These are phyloP conservation scores for Fusarium staphyleae DNA, from an alignment of 2,329 filamentous ascomycete species.

Conservation along the genomic window DNA sequence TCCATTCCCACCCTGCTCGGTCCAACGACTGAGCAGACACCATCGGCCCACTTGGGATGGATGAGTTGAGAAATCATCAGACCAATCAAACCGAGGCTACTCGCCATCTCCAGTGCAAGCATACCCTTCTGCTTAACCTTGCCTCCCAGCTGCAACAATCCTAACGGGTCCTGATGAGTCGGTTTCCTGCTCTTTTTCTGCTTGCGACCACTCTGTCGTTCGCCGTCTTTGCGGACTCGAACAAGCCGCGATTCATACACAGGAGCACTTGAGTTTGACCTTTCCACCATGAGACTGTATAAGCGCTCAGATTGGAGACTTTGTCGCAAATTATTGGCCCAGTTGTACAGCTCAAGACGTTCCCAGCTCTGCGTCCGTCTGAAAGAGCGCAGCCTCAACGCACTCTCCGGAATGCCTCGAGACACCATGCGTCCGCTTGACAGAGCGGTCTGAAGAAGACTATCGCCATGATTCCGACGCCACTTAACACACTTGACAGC, in stretches of 20 bases:
- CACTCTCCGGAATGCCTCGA: slow-evolving; percentile 25
- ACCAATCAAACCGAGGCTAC: slow-evolving; percentile 76
- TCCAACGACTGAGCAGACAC: slow-evolving; percentile 29
- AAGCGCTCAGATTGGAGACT: slow-evolving; percentile 47
- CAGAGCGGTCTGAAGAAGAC: slow-evolving; percentile 27
- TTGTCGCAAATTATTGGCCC: slow-evolving; percentile 48
- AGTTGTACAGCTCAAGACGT: slow-evolving; percentile 47
- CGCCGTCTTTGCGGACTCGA: slow-evolving; percentile 6
- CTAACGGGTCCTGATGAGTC: slow-evolving; percentile 75
- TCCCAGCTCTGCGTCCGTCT: slow-evolving; percentile 39
- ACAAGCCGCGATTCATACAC: slow-evolving; percentile 33
- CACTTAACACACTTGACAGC: slow-evolving; percentile 83
- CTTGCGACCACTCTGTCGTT: slow-evolving; percentile 5
- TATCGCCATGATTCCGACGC: slow-evolving; percentile 54
- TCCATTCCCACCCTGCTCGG: slow-evolving; percentile 29
- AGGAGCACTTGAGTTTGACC: slow-evolving; percentile 10
- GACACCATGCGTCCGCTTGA: slow-evolving; percentile 25
- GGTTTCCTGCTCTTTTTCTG: slow-evolving; percentile 15
- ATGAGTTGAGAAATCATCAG: slow-evolving; percentile 71
- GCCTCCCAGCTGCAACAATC: slow-evolving; percentile 73
- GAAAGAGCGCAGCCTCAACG: slow-evolving; percentile 27
- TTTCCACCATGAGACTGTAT: slow-evolving; percentile 32
- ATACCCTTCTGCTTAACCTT: slow-evolving; percentile 70
- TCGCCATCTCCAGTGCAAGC: slow-evolving; percentile 74
- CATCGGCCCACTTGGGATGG: slow-evolving; percentile 38